These are phyloP conservation scores for Astragalus membranaceus DNA, from an alignment of 306 rosid genomes.

Conservation along the genomic window DNA sequence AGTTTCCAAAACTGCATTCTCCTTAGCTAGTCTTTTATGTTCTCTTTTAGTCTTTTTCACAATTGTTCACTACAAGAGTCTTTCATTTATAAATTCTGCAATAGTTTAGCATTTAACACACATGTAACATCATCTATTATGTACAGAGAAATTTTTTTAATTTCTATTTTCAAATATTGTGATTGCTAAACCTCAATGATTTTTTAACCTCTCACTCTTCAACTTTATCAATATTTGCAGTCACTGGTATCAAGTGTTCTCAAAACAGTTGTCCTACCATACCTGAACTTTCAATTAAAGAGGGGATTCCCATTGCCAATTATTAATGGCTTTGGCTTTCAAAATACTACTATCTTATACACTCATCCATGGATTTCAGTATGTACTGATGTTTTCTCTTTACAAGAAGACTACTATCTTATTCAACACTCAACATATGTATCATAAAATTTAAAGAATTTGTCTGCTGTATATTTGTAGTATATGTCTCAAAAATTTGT, in stretches of 20 bases:
- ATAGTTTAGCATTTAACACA: background rate
- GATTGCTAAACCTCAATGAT: background rate
- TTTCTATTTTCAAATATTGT: background rate
- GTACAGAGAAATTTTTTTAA: background rate
- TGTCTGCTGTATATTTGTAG: background rate
- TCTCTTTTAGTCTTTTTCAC: too few relatives aligned
- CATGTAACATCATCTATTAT: background rate
- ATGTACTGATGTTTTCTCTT: constrained; percentile 42
- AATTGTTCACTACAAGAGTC: too few relatives aligned
- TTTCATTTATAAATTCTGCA: background rate
- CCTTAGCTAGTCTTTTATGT: too few relatives aligned
- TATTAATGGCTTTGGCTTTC: constrained; percentile 42
- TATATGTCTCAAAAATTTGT: background rate
- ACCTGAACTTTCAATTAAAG: constrained; percentile 38
- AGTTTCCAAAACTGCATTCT: too few relatives aligned
- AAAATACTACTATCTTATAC: constrained; percentile 43
- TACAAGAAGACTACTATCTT: constrained; percentile 16
- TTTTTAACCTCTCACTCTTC: background rate
- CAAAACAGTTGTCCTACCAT: constrained; percentile 46
- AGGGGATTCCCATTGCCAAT: constrained; percentile 59
- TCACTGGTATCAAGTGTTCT: constrained; percentile 36
- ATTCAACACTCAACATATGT: constrained; percentile 3
- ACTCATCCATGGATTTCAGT: constrained; percentile 44
- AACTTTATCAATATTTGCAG: constrained; percentile 42
- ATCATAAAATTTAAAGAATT: background rate